Conservation (phyloP, 306 rosid genomes). For the Vigna angularis region DNA sequence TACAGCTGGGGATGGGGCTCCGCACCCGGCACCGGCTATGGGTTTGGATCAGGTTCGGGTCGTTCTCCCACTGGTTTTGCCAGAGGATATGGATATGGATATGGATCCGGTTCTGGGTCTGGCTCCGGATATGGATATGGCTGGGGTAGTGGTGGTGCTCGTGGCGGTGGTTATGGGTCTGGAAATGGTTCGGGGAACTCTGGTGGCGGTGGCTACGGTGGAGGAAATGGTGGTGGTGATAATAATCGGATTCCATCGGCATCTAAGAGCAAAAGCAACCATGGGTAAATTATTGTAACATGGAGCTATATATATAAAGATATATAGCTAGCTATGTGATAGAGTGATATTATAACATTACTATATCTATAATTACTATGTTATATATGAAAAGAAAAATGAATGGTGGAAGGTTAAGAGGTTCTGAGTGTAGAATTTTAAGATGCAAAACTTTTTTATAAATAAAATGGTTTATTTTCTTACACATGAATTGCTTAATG, state of each 20-base stretch:
- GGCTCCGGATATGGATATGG: slow-evolving; percentile 75
- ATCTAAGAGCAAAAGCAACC: slow-evolving; percentile 45
- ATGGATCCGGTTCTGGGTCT: slow-evolving; percentile 64
- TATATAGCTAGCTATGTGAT: slow-evolving; percentile 19
- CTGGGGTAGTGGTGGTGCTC: slow-evolving; percentile 60
- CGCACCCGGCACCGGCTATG: slow-evolving; percentile 71
- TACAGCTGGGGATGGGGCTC: slow-evolving; percentile 94
- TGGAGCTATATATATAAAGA: too few species aligned
- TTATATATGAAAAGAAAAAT: background rate
- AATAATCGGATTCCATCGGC: slow-evolving; percentile 30
- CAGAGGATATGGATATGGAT: slow-evolving; percentile 68
- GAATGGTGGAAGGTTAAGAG: slow-evolving; percentile 5
- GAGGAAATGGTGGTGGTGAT: slow-evolving; percentile 34
- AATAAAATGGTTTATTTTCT: background rate
- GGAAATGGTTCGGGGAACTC: slow-evolving; percentile 63
- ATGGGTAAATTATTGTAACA: slow-evolving; percentile 40
- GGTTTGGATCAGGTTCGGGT: slow-evolving; percentile 85
- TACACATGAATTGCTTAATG: too few species aligned
- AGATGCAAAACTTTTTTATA: background rate
- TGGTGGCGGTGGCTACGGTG: slow-evolving; percentile 40
- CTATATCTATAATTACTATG: background rate
- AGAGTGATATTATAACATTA: background rate
- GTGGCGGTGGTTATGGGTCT: slow-evolving; percentile 62
- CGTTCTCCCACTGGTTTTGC: slow-evolving; percentile 66
- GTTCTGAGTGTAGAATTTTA: background rate